Evolutionary conservation across 129 eudicot genomes (phyloP).

Genomic region (Saposhnikovia divaricata): DNA sequence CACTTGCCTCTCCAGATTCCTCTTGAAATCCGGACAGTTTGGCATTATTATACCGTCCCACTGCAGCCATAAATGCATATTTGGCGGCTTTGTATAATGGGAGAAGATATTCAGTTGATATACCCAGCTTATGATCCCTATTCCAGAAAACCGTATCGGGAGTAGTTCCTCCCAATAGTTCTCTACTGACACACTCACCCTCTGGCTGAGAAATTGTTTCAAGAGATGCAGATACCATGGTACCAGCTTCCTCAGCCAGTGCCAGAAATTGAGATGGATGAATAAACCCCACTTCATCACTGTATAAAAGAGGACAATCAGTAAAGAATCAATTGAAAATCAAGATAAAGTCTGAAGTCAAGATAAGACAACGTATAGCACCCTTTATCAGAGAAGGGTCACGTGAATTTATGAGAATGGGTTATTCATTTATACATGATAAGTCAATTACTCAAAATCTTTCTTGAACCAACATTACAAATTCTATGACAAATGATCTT

Average conservation of each 20-base stretch:
- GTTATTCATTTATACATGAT: neutral
- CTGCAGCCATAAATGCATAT: constrained; percentile 47
- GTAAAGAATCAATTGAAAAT: neutral
- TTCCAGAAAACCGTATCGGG: constrained; percentile 49
- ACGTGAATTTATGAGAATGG: neutral
- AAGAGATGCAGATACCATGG: constrained; percentile 19
- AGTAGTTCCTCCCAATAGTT: constrained; percentile 15
- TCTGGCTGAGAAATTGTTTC: constrained; percentile 10
- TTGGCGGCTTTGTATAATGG: constrained; percentile 63
- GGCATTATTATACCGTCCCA: constrained; percentile 22
- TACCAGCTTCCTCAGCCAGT: constrained; percentile 31
- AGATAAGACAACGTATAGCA: neutral
- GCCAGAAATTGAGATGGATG: constrained; percentile 77
- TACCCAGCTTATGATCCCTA: constrained; percentile 78
- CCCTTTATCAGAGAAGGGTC: neutral
- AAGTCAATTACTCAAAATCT: neutral
- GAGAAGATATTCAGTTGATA: constrained; percentile 53
- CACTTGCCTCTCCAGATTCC: constrained; percentile 13
- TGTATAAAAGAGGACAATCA: constrained; percentile 21
- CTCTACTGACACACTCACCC: constrained; percentile 12
- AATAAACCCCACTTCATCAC: constrained; percentile 89
- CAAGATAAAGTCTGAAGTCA: neutral
- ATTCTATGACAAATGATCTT: neutral
- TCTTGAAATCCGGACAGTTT: constrained; percentile 17
- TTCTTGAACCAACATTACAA: neutral